These are phyloP conservation scores for Buddleja alternifolia DNA, from an alignment of 257 asterid species.

Conservation along the genomic window DNA sequence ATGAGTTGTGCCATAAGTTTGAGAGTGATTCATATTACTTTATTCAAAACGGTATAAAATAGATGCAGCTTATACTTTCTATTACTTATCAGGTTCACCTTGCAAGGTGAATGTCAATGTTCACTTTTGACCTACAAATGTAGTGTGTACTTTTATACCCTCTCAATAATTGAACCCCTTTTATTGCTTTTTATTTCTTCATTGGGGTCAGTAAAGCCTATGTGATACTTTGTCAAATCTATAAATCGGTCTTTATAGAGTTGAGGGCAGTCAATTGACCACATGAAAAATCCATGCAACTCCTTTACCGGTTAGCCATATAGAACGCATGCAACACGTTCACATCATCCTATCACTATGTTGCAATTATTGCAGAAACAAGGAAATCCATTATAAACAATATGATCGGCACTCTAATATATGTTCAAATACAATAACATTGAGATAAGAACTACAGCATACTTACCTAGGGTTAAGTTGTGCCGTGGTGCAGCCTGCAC, in stretches of 20 bases:
- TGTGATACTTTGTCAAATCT: neutral
- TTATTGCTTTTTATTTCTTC: neutral
- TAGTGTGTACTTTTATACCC: neutral
- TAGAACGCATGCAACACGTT: slow-evolving; percentile 15
- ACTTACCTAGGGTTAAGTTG: slow-evolving; percentile 92
- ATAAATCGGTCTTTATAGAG: neutral
- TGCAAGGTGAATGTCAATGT: too few species aligned
- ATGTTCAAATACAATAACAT: slow-evolving; percentile 21
- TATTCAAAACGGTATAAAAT: neutral
- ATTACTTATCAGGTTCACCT: too few species aligned
- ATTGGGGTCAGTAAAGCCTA: neutral
- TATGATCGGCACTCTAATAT: neutral
- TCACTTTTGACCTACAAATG: neutral
- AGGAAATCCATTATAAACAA: slow-evolving; percentile 11
- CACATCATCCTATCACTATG: neutral
- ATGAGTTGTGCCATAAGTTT: neutral
- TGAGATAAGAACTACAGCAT: slow-evolving; percentile 23
- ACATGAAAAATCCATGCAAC: neutral
- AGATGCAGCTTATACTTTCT: neutral
- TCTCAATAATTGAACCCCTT: neutral
- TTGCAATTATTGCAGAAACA: slow-evolving; percentile 3
- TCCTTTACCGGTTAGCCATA: slow-evolving; percentile 8
- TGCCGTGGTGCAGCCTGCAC: slow-evolving; percentile 99
- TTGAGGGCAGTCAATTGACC: neutral
- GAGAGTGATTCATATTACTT: too few species aligned